Evolutionary conservation across 768 basidiomycete genomes (phyloP), one percentile per base, ranked within the genome.

Genomic region (Phanerochaete carnosa): DNA sequence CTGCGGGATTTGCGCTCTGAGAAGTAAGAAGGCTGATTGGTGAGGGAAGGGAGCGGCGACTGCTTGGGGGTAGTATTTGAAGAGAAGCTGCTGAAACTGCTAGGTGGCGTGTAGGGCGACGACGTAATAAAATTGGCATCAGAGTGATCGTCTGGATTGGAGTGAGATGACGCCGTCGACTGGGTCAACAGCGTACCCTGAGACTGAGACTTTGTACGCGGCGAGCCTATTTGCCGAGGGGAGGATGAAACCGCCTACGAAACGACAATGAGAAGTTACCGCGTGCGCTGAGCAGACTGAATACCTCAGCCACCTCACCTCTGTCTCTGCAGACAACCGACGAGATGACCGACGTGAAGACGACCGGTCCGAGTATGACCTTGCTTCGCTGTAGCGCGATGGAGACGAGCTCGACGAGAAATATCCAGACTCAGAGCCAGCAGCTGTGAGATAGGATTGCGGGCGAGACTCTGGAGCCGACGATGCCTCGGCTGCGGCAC

Each of bases 401-500:
- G 25, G 37, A 12, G 45, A 52, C 50, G 61, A 50, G 30, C 37
- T 29, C n/a, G 56, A 58, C 8, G 37, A 56, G 26, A 32, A 32
- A 25, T 35, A 58, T 23, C 52, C 61, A 12, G 56, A 53, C 26
- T 45, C 57, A 26, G 61, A 50, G 51, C 50, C 50, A 43, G 61
- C 28, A 12, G 51, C 56, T 22, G 47, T 58, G 30, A 49, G 29
- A 37, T 39, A 50, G 53, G 60, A 47, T 19, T 56, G 16, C 51
- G 62, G 32, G 53, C 52, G 55, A 57, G 61, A 60, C 62, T 60
- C 64, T 52, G n/a, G 56, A 56, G 54, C 26, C 25, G 58, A 63
- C 49, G 50, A 57, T 64, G 64, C 56, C 30, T 64, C 58, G 55
- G 58, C 76, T 46, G 79, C 74, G 61, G 84, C 77, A 13, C 80